Conservation (phyloP, 108 stramenopile genomes). For the Nannochloropsis salina region DNA sequence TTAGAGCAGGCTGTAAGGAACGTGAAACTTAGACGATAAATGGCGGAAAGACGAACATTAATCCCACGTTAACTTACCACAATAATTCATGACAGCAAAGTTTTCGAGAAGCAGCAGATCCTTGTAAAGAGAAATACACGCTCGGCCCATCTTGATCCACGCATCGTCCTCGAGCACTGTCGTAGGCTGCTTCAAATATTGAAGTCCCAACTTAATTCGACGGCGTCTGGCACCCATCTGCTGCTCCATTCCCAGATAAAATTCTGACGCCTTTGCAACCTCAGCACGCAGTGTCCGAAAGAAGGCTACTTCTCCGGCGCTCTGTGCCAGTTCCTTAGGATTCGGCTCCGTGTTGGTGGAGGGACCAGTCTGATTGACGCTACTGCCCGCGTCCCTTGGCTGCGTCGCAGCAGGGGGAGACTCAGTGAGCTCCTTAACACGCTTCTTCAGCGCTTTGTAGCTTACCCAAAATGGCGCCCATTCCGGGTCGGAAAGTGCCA, state of each 20-base stretch:
- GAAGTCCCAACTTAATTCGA: constrained; percentile 62
- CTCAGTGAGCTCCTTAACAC: constrained; percentile 72
- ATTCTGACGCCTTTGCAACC: constrained; percentile 76
- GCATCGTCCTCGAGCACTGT: constrained; percentile 40
- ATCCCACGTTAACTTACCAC: constrained; percentile 32
- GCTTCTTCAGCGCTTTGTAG: constrained; percentile 68
- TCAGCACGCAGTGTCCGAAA: constrained; percentile 77
- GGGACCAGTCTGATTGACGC: constrained; percentile 17
- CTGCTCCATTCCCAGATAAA: constrained; percentile 68
- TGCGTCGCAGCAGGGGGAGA: constrained; percentile 36
- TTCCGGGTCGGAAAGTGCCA: constrained; percentile 56
- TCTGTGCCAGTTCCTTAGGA: constrained; percentile 44
- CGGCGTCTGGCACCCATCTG: constrained; percentile 52
- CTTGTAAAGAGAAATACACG: constrained; percentile 84
- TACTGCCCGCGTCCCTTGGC: neutral
- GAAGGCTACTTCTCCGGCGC: constrained; percentile 75
- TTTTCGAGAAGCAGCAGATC: constrained; percentile 91
- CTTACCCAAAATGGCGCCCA: constrained; percentile 60
- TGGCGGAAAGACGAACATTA: neutral
- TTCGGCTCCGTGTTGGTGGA: constrained; percentile 24
- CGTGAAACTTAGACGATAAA: neutral
- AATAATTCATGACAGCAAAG: constrained; percentile 97
- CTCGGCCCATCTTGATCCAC: constrained; percentile 58
- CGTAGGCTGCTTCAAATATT: constrained; percentile 22
- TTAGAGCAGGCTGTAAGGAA: constrained; percentile 69